Base-by-base conservation (phyloP, 2,329 filamentous ascomycete species). In the Pleurostoma richardsiae region DNA sequence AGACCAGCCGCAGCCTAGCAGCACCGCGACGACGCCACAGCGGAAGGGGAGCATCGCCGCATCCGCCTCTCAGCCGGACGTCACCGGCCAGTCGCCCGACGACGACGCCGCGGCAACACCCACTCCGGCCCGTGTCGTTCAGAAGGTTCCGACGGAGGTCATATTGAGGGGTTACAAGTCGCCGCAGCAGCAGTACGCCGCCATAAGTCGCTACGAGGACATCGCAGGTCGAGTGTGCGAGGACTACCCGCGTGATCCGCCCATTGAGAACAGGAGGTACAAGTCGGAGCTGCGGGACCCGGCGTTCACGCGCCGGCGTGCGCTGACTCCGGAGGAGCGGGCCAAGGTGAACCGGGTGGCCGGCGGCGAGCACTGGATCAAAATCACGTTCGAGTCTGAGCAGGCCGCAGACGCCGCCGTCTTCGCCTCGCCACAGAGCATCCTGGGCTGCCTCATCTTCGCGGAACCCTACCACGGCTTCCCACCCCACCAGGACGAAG, bases 321-420 rank as follows among this genome's bases (percentile, higher is more conserved):
- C 79, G 7, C 70, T 96, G 44, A 86, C 85, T 2, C 69, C 79
- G 19, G 84, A 86, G 36, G 88, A 95, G 57, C 82, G 90, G 47
- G 74, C 78, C 45, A 86, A 91, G 63, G 88, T 92, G 59, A 90
- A 91, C 66, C 80, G 78, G 51, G 90, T 89, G 52, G 86, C 85
- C 41, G 88, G 90, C 43, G 92, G 92, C 40, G 80, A 87, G 56
- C 88, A 96, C 71, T 97, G 92, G 92, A 90, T 96, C 57, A 90
- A 90, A 64, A 74, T 91, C 46, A 91, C 87, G 1, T 91, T 90
- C 58, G 87, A 90, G 66, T 88, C 83, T 39, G 74, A 77, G 42
- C 79, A 86, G 54, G 83, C 86, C 2, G 87, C 85, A 26, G 84
- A 88, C 49, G 73, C 80, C 8, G 87, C 87, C 27, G 69, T 84